Conservation (phyloP, 1,284 basidiomycete species). For the Fomitopsis palustris region DNA sequence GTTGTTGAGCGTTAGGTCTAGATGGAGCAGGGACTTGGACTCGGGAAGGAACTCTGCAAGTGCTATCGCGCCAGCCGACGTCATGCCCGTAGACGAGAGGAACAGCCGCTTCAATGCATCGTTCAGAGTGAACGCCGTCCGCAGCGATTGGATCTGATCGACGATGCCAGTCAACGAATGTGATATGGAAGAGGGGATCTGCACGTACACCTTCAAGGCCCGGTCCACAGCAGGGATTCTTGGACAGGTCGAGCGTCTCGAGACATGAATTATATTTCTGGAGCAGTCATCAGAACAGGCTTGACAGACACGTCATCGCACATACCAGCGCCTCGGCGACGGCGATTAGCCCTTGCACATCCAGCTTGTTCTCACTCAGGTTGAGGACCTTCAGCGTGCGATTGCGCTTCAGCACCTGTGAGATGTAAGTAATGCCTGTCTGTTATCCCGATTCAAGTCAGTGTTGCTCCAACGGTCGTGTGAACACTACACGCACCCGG, state of each 20-base stretch:
- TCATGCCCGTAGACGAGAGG: constrained; percentile 80
- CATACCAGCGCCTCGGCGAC: constrained; percentile 86
- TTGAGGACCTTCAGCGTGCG: constrained; percentile 93
- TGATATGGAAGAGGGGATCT: not conserved
- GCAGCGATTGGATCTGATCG: constrained; percentile 78
- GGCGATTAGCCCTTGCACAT: constrained; percentile 73
- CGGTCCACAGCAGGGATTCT: constrained; percentile 92
- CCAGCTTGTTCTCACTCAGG: constrained; percentile 91
- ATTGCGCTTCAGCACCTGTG: constrained; percentile 95
- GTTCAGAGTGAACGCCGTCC: constrained; percentile 92
- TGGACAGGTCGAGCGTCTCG: constrained; percentile 91
- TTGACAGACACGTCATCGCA: not conserved
- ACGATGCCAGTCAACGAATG: not conserved
- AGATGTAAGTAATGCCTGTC: constrained; percentile 86
- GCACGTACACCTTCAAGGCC: constrained; percentile 76
- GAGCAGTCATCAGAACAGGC: not conserved
- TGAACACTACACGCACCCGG: constrained; percentile 48
- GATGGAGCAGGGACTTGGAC: constrained; percentile 81
- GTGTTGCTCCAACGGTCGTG: constrained; percentile 7
- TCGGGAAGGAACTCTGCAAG: constrained; percentile 96
- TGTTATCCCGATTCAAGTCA: constrained; percentile 22
- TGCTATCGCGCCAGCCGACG: constrained; percentile 87
- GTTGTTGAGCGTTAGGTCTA: constrained; percentile 80
- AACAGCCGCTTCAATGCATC: constrained; percentile 91
- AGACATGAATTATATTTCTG: constrained; percentile 94